phyloP scores from a whole-genome alignment of 208 protist genomes.

The Trypanosoma lewisi region DNA sequence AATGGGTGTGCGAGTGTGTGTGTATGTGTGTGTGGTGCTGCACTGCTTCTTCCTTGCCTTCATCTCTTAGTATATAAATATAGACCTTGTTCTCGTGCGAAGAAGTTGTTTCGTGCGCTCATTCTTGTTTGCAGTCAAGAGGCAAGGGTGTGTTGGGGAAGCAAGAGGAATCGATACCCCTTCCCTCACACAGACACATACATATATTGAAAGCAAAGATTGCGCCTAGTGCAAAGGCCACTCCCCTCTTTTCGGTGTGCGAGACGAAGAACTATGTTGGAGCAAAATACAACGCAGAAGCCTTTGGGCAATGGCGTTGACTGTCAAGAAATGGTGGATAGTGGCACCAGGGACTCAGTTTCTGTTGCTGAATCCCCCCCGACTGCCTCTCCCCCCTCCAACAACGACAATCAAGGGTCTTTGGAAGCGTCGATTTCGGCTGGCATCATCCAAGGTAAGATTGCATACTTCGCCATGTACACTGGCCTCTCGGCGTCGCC shows the following conservation, averaged over 20 bases:
- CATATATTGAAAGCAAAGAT: too few relatives aligned
- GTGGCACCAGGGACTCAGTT: background rate
- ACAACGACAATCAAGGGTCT: background rate
- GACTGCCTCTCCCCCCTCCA: background rate
- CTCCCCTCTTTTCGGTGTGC: too few relatives aligned
- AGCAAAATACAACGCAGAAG: background rate
- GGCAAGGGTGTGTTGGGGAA: too few relatives aligned
- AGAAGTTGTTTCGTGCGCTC: too few relatives aligned
- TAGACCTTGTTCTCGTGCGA: too few relatives aligned
- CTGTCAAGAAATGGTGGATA: background rate
- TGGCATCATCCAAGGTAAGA: constrained; percentile 1
- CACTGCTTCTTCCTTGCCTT: too few relatives aligned
- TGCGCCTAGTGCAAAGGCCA: too few relatives aligned
- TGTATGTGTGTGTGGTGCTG: too few relatives aligned
- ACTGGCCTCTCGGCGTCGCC: constrained; percentile 19
- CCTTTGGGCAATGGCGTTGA: background rate
- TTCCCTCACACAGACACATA: background rate
- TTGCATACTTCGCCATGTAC: constrained; percentile 18
- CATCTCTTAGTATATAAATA: too few relatives aligned
- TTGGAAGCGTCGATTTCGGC: constrained; percentile 9
- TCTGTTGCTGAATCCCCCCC: background rate
- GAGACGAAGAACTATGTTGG: background rate
- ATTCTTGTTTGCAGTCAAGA: too few relatives aligned
- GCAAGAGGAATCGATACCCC: too few relatives aligned
- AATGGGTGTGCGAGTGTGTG: too few relatives aligned